Base-by-base conservation (phyloP, 2,329 filamentous ascomycete genomes). In the Akanthomyces uredinophilus region DNA sequence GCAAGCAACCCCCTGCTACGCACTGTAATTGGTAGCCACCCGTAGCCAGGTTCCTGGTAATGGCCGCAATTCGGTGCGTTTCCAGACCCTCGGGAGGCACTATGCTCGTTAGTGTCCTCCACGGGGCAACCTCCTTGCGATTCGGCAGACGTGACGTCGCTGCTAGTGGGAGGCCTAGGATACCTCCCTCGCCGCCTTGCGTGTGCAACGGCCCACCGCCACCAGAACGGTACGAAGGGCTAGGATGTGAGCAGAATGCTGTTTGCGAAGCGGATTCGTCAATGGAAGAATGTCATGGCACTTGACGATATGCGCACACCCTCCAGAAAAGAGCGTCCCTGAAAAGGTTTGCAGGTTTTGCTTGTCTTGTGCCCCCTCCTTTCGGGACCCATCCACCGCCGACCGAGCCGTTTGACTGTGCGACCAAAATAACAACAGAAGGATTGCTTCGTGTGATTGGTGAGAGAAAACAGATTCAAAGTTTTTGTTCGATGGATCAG, bases 11-110 rank as follows among this genome's bases (percentile, higher is more conserved):
- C 59, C 59, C 32, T 61, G 59, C 44, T 55, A 46, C 51, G 51
- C 18, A 27, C 13, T 55, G 59, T 49, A 41, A 61, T 61, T 61
- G 59, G 51, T 65, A 47, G 61, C 65, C 66, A 61, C 64, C 64
- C 60, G 66, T 63, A 63, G 65, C 65, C 66, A 55, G 59, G 62
- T 64, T 62, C 60, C 61, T 67, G 60, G 65, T 65, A 68, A 67
- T 64, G 66, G 64, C 65, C 66, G 69, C 64, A 63, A 64, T 66
- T 68, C 59, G 66, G 69, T 67, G 65, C 65, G 65, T 69, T 72
- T 67, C 72, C 72, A 73, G 70, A 72, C 65, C 69, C 67, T 69
- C 71, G 72, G 69, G 68, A 73, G 70, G 67, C 67, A 67, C 66
- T 67, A 67, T 50, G 59, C n/a, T 11, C 59, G 41, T 49, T 61